Evolutionary conservation across 495 filamentous ascomycete genomes (phyloP), one percentile per base, ranked within the genome.

Genomic region (Hyaloscypha finlandica): DNA sequence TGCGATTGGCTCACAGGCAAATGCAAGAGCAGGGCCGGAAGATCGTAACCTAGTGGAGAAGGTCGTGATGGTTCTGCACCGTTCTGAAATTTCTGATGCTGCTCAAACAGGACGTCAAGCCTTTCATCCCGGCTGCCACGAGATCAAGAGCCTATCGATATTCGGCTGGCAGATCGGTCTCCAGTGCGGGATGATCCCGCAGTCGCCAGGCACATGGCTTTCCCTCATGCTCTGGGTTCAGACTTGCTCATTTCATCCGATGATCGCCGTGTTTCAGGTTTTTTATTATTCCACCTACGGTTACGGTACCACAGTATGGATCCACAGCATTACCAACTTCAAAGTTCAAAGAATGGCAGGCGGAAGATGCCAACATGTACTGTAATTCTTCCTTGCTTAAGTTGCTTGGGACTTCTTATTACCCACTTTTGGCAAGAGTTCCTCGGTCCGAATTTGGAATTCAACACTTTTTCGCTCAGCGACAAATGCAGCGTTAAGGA

Each of bases 151-250:
- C 56, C 56, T 63, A 32, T 63, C 45, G 37, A 54, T 1, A 30
- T 52, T 52, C 32, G 61, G 61, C 9, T 33, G n/a, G 61, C 45
- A 25, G 45, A 63, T 63, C 61, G 1, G 1, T 32, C 29, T 20
- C 35, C 59, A 25, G 59, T 12, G 61, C 61, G 45, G 42, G 61
- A 54, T 29, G 42, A 53, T 63, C 61, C 25, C 45, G 61, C 61
- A 56, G 22, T 56, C 20, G 53, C 20, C 53, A 25, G 53, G 53
- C 53, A 56, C 29, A 56, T 31, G 8, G 29, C 19, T 29, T 56
- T 56, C 20, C 8, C 9, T 9, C 20, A 56, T 56, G 31, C 42
- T 48, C 35, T 37, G 35, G 42, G 42, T 48, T 37, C 35, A 6
- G 12, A 37, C 6, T 37, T 37, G 1, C 4, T 53, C 53, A 25